phyloP scores from a whole-genome alignment of 306 rosid genomes.

The Citrullus mucosospermus region DNA sequence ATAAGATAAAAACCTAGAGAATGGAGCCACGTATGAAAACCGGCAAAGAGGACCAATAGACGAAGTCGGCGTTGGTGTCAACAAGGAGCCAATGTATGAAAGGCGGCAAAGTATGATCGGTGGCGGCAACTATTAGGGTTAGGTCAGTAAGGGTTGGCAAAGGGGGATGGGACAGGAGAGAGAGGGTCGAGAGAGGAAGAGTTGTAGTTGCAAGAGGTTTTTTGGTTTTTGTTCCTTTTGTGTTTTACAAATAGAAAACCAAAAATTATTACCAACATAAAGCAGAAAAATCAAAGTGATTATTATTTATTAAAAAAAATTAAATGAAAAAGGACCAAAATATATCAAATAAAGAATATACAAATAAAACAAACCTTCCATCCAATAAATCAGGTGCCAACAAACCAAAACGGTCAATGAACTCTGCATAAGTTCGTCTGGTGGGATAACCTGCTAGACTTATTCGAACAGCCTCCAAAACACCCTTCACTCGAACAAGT shows the following conservation, averaged over 20 bases:
- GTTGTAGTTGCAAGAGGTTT: too few species aligned
- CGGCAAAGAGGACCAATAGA: too few species aligned
- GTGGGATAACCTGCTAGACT: slow-evolving; percentile 98
- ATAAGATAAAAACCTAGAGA: too few species aligned
- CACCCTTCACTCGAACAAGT: slow-evolving; percentile 44
- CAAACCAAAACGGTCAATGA: slow-evolving; percentile 90
- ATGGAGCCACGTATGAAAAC: too few species aligned
- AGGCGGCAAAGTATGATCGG: too few species aligned
- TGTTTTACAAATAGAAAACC: not conserved
- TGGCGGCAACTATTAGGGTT: too few species aligned
- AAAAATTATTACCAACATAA: not conserved
- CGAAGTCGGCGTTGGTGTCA: too few species aligned
- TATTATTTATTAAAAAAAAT: not conserved
- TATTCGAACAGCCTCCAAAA: slow-evolving; percentile 94
- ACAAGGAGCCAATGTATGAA: too few species aligned
- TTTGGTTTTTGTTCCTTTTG: not conserved
- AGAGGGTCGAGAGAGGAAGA: too few species aligned
- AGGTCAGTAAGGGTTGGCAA: too few species aligned
- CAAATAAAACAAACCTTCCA: slow-evolving; percentile 44
- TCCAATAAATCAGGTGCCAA: slow-evolving; percentile 57
- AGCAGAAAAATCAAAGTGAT: not conserved
- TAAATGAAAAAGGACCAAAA: not conserved
- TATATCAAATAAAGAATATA: not conserved
- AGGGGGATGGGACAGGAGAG: too few species aligned
- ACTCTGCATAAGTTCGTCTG: slow-evolving; percentile 73